Evolutionary conservation across 345 rosid species (phyloP).

Genomic region (Carallia pectinifolia): DNA sequence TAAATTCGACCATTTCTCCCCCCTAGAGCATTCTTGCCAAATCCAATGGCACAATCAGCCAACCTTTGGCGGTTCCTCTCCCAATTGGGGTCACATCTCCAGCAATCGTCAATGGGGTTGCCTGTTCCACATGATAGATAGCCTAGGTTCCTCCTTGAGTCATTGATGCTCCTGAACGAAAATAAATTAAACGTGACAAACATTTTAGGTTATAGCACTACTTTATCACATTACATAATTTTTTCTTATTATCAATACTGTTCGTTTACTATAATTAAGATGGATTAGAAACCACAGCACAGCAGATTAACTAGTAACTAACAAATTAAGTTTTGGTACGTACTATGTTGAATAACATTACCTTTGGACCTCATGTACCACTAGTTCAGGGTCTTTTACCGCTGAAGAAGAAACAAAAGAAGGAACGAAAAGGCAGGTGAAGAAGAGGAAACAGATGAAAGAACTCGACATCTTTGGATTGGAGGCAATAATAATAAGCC

Average conservation of each 20-base stretch:
- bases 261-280: no score
- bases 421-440: background rate
- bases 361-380: background rate
- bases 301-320: no score
- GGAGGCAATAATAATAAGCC: no score
- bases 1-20: conserved; percentile 27
- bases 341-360: background rate
- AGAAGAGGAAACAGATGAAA: background rate
- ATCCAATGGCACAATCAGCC: conserved; percentile 32
- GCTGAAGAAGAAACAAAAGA: background rate
- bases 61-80: conserved; percentile 22
- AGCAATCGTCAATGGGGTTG: conserved; percentile 34
- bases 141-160: conserved; percentile 10
- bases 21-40: conserved; percentile 22
- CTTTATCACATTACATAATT: no score
- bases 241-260: no score
- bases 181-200: no score
- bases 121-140: conserved; percentile 19
- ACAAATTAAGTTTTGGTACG: no score
- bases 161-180: no score
- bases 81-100: conserved; percentile 30
- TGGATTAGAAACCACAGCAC: no score
- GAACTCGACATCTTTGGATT: no score
- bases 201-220: no score
- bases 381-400: background rate